Evolutionary conservation across 441 rosid genomes (phyloP).

Genomic region (Erodium texanum): DNA sequence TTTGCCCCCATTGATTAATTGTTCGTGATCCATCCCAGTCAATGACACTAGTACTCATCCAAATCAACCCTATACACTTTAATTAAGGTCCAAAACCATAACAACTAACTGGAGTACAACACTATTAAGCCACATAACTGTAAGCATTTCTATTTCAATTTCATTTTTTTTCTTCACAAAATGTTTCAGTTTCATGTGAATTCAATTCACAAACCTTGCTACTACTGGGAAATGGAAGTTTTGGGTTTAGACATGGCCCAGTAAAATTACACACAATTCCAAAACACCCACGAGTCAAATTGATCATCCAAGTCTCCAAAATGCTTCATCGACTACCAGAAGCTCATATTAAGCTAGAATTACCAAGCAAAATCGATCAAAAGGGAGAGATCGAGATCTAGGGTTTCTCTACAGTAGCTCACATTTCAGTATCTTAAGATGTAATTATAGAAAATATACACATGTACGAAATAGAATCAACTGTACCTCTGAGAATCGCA

Average conservation of each 20-base stretch:
- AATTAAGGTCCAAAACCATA: background rate
- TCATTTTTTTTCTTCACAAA: background rate
- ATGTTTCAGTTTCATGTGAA: background rate
- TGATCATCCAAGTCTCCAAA: background rate
- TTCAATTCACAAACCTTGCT: background rate
- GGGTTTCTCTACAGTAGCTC: background rate
- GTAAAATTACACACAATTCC: background rate
- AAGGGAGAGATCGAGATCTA: background rate
- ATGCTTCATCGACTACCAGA: background rate
- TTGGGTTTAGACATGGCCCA: background rate
- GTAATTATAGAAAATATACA: background rate
- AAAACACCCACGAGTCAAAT: background rate
- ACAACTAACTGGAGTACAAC: background rate
- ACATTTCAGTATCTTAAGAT: background rate
- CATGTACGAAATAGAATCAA: background rate
- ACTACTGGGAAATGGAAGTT: background rate
- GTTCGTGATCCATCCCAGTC: background rate
- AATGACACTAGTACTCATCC: background rate
- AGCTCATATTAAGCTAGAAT: background rate
- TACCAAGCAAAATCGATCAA: background rate
- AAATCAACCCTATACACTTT: background rate
- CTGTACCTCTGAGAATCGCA: constrained; percentile 5
- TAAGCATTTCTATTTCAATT: background rate
- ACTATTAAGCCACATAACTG: background rate
- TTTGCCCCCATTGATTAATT: background rate